phyloP scores from a whole-genome alignment of 805 yeast genomes.

The Pichia insulana region DNA sequence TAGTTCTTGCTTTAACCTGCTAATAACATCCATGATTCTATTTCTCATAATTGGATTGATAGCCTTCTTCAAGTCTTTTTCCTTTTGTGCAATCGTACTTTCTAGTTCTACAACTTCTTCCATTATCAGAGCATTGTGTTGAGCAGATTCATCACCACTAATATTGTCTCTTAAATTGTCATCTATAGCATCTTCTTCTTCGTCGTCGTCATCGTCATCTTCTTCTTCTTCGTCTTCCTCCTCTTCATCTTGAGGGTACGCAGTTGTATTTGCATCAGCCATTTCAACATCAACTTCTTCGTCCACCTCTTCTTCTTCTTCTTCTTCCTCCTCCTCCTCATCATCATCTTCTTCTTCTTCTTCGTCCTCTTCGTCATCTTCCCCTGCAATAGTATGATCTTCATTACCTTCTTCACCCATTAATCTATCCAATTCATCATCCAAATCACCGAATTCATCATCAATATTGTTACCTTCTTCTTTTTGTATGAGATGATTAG shows the following conservation, averaged over 20 bases:
- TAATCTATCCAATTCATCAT: constrained; percentile 17
- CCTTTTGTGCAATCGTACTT: constrained; percentile 65
- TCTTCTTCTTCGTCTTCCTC: constrained; percentile 19
- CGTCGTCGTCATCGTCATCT: constrained; percentile 36
- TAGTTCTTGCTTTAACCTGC: constrained; percentile 68
- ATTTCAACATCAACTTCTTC: constrained; percentile 32
- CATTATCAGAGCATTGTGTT: constrained; percentile 63
- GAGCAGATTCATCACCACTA: constrained; percentile 43
- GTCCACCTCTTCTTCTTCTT: constrained; percentile 36
- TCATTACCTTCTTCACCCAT: constrained; percentile 23
- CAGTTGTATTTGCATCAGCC: constrained; percentile 40
- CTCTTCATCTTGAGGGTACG: constrained; percentile 28
- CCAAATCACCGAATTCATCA: constrained; percentile 25
- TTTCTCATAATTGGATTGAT: constrained; percentile 78
- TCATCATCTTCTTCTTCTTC: constrained; percentile 39
- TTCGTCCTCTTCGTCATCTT: constrained; percentile 33
- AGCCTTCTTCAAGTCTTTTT: constrained; percentile 61
- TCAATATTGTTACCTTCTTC: constrained; percentile 30
- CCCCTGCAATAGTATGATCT: constrained; percentile 30
- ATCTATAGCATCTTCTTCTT: constrained; percentile 38
- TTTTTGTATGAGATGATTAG: constrained; percentile 8
- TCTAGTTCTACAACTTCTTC: constrained; percentile 85
- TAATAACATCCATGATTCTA: constrained; percentile 75
- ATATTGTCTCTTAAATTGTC: constrained; percentile 36
- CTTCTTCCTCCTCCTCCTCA: constrained; percentile 36